phyloP scores from a whole-genome alignment of 2,329 filamentous ascomycete genomes.

The Ceratocystis smalleyi region DNA sequence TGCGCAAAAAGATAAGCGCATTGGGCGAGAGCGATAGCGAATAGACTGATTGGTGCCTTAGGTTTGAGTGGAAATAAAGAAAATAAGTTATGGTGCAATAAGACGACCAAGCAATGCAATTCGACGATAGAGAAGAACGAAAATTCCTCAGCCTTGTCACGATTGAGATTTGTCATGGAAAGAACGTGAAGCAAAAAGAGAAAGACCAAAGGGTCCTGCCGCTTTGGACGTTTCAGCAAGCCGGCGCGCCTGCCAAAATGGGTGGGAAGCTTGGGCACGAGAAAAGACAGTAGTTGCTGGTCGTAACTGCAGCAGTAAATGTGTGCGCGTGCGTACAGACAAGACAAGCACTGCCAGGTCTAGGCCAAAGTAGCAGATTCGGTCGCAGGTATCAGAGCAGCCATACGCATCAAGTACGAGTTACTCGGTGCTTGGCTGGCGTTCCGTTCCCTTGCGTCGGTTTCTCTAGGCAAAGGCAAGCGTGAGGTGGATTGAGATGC shows the following conservation, averaged over 20 bases:
- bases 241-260: background rate
- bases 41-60: background rate
- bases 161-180: background rate
- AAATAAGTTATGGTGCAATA: background rate
- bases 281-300: background rate
- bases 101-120: background rate
- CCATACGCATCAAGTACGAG: no score
- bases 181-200: background rate
- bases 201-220: conserved; percentile 1
- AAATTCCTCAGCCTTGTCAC: background rate
- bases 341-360: no score
- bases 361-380: background rate
- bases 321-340: background rate
- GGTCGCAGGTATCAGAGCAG: background rate
- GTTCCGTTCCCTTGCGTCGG: background rate
- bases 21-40: background rate
- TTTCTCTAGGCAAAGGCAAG: background rate
- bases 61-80: background rate
- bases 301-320: background rate
- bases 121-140: background rate
- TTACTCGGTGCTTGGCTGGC: background rate
- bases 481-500: background rate
- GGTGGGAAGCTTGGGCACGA: background rate
- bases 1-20: background rate
- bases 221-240: conserved; percentile 1